Evolutionary conservation across 805 yeast genomes (phyloP).

Genomic region (Cyberlindnera petersonii): DNA sequence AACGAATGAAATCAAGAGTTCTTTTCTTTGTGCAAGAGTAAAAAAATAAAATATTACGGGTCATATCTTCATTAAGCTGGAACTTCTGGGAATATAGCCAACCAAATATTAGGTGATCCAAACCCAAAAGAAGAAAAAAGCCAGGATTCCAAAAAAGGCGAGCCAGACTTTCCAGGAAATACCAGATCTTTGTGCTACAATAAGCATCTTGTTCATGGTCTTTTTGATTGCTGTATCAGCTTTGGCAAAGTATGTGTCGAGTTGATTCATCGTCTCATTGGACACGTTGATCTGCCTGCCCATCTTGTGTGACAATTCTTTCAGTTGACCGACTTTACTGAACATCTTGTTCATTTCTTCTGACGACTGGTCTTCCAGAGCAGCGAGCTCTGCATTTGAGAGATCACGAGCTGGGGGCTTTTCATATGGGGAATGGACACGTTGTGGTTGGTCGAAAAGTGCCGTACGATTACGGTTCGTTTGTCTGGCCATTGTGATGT

Average conservation of each 20-base stretch:
- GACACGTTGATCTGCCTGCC: constrained; percentile 62
- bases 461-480: constrained; percentile 19
- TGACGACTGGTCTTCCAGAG: constrained; percentile 63
- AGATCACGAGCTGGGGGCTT: constrained; percentile 34
- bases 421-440: constrained; percentile 43
- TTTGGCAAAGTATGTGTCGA: constrained; percentile 43
- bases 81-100: neutral
- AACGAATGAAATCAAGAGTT: too few relatives aligned
- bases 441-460: constrained; percentile 25
- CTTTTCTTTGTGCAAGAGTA: constrained; percentile 38
- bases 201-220: constrained; percentile 54
- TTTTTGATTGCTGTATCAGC: constrained; percentile 45
- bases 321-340: constrained; percentile 50
- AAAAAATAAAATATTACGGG: constrained; percentile 27
- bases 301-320: constrained; percentile 52
- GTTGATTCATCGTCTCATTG: constrained; percentile 39
- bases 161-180: constrained; percentile 65
- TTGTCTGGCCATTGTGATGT: constrained; percentile 11
- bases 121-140: constrained; percentile 48
- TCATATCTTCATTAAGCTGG: neutral
- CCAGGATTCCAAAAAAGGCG: constrained; percentile 42
- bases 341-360: constrained; percentile 53
- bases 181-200: constrained; percentile 61
- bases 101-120: constrained; percentile 31
- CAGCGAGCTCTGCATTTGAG: constrained; percentile 51